phyloP scores from a whole-genome alignment of 257 asterid genomes.

The Penstemon eatonii region DNA sequence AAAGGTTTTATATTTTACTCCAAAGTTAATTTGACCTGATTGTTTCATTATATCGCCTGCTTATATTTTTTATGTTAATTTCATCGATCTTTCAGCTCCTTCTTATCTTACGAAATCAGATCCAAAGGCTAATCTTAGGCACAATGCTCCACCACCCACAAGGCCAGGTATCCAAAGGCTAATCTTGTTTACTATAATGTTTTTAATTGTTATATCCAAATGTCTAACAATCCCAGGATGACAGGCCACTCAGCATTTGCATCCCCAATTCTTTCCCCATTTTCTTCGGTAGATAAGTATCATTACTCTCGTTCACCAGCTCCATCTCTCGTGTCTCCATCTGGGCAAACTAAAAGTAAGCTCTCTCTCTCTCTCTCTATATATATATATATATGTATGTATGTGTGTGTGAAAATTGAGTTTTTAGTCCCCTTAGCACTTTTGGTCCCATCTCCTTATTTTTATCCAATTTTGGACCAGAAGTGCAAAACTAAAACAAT shows the following conservation, averaged over 20 bases:
- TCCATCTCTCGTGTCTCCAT: slow-evolving; percentile 42
- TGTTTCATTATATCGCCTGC: slow-evolving; percentile 11
- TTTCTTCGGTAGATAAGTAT: slow-evolving; percentile 29
- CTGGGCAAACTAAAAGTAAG: slow-evolving; percentile 43
- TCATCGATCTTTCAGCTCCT: slow-evolving; percentile 31
- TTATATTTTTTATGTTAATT: slow-evolving; percentile 22
- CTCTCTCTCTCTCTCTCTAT: neutral
- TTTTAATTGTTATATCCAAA: slow-evolving; percentile 16
- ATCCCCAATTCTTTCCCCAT: slow-evolving; percentile 37
- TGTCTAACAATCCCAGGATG: slow-evolving; percentile 25
- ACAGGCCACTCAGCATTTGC: slow-evolving; percentile 39
- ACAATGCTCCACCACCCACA: slow-evolving; percentile 38
- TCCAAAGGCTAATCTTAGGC: slow-evolving; percentile 33
- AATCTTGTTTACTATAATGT: slow-evolving; percentile 6
- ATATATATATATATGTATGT: too few relatives aligned
- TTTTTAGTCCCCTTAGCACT: too few relatives aligned
- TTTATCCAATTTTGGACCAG: too few relatives aligned
- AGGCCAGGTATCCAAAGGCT: slow-evolving; percentile 33
- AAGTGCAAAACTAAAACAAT: too few relatives aligned
- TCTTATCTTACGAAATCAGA: slow-evolving; percentile 30
- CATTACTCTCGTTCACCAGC: slow-evolving; percentile 44
- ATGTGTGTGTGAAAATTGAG: too few relatives aligned
- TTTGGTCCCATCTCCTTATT: too few relatives aligned
- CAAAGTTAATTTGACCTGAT: slow-evolving; percentile 27
- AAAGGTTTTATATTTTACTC: slow-evolving; percentile 44